These are phyloP conservation scores for Tephrocybe rancida DNA, from an alignment of 768 basidiomycete species.

Conservation along the genomic window DNA sequence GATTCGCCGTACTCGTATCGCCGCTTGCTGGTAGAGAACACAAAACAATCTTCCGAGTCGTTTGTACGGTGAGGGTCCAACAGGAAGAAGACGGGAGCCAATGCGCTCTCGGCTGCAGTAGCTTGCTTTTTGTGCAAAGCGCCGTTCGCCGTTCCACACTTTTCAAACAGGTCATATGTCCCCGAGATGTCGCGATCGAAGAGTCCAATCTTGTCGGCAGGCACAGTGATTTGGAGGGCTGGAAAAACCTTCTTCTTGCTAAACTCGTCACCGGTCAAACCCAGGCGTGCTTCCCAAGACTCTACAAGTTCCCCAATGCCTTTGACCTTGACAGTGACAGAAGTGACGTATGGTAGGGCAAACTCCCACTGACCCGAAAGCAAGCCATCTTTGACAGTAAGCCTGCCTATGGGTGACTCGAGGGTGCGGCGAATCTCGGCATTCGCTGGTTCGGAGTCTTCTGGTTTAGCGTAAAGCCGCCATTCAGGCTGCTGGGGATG, in stretches of 20 bases:
- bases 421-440: conserved; percentile 77
- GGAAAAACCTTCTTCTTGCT: conserved; percentile 71
- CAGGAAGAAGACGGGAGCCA: conserved; percentile 77
- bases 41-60: conserved; percentile 76
- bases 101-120: conserved; percentile 40
- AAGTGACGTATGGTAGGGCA: conserved; percentile 63
- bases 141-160: conserved; percentile 87
- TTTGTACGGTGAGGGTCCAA: conserved; percentile 87
- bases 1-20: conserved; percentile 83
- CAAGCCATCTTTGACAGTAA: conserved; percentile 57
- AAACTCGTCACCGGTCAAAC: conserved; percentile 65
- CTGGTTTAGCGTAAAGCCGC: conserved; percentile 78
- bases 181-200: conserved; percentile 87
- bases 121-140: conserved; percentile 72
- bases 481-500: conserved; percentile 82
- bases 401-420: conserved; percentile 75
- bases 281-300: conserved; percentile 84
- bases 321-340: conserved; percentile 62
- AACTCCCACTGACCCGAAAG: conserved; percentile 80
- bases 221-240: conserved; percentile 62
- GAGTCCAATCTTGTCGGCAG: conserved; percentile 39
- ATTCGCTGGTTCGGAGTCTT: conserved; percentile 70
- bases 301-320: conserved; percentile 73
- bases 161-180: conserved; percentile 74
- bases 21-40: conserved; percentile 79